Conservation (phyloP, 768 basidiomycete genomes). For the Hypsizygus marmoreus region DNA sequence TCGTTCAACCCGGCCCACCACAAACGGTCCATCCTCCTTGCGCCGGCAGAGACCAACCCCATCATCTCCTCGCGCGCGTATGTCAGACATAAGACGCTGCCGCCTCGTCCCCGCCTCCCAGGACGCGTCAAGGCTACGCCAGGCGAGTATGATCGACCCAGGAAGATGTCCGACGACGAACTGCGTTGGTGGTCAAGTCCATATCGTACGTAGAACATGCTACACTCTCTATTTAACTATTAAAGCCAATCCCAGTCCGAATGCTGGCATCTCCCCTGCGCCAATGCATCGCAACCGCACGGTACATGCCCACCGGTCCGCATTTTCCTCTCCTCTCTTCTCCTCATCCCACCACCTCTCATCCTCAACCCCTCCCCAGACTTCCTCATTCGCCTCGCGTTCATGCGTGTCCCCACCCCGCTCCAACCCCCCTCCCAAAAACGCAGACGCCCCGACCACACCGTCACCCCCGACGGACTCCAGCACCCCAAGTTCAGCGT, state of each 20-base stretch:
- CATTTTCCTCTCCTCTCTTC: background rate
- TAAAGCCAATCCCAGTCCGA: slow-evolving; percentile 50
- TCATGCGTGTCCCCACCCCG: slow-evolving; percentile 41
- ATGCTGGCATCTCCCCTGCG: slow-evolving; percentile 72
- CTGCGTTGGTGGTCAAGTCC: slow-evolving; percentile 72
- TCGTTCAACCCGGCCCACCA: slow-evolving; percentile 49
- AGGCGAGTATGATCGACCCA: slow-evolving; percentile 37
- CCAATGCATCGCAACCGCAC: slow-evolving; percentile 48
- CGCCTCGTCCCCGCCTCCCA: slow-evolving; percentile 45
- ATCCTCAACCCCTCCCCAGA: slow-evolving; percentile 45
- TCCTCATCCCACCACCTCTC: background rate
- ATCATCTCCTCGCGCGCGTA: slow-evolving; percentile 53
- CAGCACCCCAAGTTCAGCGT: slow-evolving; percentile 63
- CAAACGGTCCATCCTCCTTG: slow-evolving; percentile 63
- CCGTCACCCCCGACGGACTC: slow-evolving; percentile 55
- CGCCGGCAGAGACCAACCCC: slow-evolving; percentile 45
- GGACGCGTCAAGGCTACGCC: slow-evolving; percentile 22
- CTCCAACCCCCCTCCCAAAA: slow-evolving; percentile 5
- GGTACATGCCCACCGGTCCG: slow-evolving; percentile 61
- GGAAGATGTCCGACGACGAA: slow-evolving; percentile 66
- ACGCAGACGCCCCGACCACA: slow-evolving; percentile 1
- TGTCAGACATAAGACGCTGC: slow-evolving; percentile 56
- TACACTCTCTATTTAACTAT: slow-evolving; percentile 7
- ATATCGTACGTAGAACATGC: slow-evolving; percentile 54
- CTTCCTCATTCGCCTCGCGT: slow-evolving; percentile 63